Evolutionary conservation across 768 basidiomycete species (phyloP).

Genomic region (Chlorophyllum brunneum): DNA sequence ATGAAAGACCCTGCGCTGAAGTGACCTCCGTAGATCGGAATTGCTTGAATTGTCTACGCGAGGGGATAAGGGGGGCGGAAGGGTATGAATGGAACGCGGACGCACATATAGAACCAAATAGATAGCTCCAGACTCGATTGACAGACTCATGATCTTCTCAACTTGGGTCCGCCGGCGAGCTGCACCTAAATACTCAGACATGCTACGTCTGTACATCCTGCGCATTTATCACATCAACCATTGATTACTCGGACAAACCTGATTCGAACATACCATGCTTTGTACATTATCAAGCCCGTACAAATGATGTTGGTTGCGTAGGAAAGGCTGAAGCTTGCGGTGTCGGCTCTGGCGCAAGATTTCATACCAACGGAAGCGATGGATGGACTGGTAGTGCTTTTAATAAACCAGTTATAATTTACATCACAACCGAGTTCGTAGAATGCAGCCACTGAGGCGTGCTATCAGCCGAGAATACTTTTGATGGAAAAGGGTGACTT

Average conservation of each 20-base stretch:
- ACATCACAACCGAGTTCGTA: conserved; percentile 27
- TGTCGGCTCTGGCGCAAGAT: conserved; percentile 23
- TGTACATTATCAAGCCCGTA: conserved; percentile 24
- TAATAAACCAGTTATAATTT: conserved; percentile 23
- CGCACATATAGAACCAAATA: conserved; percentile 26
- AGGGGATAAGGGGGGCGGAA: neutral
- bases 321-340: conserved; percentile 26
- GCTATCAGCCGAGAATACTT: neutral
- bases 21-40: conserved; percentile 25
- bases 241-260: neutral
- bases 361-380: conserved; percentile 22
- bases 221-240: too few species aligned
- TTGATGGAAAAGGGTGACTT: neutral
- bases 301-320: conserved; percentile 27
- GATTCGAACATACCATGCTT: conserved; percentile 19
- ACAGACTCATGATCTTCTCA: conserved; percentile 23
- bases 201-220: conserved; percentile 23
- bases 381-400: conserved; percentile 19
- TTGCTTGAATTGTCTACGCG: conserved; percentile 24
- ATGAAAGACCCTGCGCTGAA: conserved; percentile 19
- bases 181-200: conserved; percentile 22
- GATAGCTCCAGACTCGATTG: conserved; percentile 26
- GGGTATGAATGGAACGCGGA: neutral
- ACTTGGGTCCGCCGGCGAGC: conserved; percentile 23
- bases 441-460: conserved; percentile 20